Conservation (phyloP, 208 protist genomes). For the Kentomonas sorsogonicus region DNA sequence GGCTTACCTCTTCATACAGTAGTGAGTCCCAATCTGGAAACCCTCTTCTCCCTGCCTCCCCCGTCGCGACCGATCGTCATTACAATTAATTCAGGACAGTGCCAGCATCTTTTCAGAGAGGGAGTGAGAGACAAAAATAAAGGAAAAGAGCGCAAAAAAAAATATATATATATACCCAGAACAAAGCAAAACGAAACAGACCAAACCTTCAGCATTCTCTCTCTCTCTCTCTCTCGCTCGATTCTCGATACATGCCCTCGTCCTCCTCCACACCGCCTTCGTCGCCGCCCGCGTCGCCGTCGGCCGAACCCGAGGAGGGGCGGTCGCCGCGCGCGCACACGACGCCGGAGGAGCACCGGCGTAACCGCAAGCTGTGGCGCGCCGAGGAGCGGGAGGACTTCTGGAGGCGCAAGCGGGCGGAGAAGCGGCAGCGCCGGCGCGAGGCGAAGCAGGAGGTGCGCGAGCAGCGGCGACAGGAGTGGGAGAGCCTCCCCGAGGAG, state of each 20-base stretch:
- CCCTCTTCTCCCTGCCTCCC: too few species aligned
- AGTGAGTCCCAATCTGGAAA: too few species aligned
- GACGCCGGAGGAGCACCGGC: slow-evolving; percentile 10
- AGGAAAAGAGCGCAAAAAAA: not conserved
- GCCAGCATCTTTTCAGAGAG: not conserved
- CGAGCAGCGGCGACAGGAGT: slow-evolving; percentile 29
- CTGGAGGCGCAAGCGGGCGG: slow-evolving; percentile 54
- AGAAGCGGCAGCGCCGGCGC: slow-evolving; percentile 34
- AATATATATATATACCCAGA: too few species aligned
- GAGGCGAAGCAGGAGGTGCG: slow-evolving; percentile 24
- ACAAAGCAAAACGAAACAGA: not conserved
- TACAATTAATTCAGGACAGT: slow-evolving; percentile 7
- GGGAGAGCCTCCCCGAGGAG: slow-evolving; percentile 47
- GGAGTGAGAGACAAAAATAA: not conserved
- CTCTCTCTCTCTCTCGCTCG: not conserved
- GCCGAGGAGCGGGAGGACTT: slow-evolving; percentile 45
- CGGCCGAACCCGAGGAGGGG: not conserved
- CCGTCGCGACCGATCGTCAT: slow-evolving; percentile 15
- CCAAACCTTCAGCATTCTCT: not conserved
- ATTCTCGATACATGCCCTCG: not conserved
- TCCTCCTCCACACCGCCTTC: not conserved
- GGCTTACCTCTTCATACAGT: too few species aligned
- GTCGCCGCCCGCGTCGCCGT: not conserved
- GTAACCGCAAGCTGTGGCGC: slow-evolving; percentile 47
- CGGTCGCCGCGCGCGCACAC: not conserved